phyloP scores from a whole-genome alignment of 140 eudicot genomes.

The Stevia rebaudiana region DNA sequence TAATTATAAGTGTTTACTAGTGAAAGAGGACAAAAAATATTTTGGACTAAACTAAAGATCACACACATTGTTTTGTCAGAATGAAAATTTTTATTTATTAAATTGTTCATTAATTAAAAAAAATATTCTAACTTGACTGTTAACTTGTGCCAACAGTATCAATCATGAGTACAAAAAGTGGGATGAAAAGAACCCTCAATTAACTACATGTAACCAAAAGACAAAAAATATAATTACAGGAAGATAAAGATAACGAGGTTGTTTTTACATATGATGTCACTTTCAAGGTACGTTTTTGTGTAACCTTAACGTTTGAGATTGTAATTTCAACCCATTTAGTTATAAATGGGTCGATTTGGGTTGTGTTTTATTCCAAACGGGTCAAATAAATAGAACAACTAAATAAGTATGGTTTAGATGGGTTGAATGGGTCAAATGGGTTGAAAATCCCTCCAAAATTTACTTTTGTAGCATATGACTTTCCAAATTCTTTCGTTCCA shows the following conservation, averaged over 20 bases:
- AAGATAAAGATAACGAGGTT: slow-evolving; percentile 46
- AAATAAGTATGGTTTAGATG: not conserved
- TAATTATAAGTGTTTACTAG: too few species aligned
- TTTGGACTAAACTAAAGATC: not conserved
- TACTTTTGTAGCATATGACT: not conserved
- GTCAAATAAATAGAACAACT: not conserved
- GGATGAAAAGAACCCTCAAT: slow-evolving; percentile 21
- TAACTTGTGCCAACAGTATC: slow-evolving; percentile 38
- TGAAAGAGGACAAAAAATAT: not conserved
- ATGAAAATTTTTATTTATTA: not conserved
- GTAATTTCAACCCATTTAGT: slow-evolving; percentile 17
- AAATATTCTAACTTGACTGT: not conserved
- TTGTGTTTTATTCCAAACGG: not conserved
- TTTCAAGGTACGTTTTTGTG: slow-evolving; percentile 44
- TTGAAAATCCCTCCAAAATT: not conserved
- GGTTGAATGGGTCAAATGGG: too few species aligned
- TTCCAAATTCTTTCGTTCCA: not conserved
- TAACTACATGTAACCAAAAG: slow-evolving; percentile 58
- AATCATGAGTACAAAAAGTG: slow-evolving; percentile 71
- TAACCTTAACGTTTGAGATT: not conserved
- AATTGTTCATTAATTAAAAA: not conserved
- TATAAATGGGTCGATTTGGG: not conserved
- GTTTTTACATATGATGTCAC: slow-evolving; percentile 67
- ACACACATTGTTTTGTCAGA: not conserved
- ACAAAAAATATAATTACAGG: slow-evolving; percentile 53